phyloP scores from a whole-genome alignment of 2,329 filamentous ascomycete genomes.

The Fusarium decemcellulare region DNA sequence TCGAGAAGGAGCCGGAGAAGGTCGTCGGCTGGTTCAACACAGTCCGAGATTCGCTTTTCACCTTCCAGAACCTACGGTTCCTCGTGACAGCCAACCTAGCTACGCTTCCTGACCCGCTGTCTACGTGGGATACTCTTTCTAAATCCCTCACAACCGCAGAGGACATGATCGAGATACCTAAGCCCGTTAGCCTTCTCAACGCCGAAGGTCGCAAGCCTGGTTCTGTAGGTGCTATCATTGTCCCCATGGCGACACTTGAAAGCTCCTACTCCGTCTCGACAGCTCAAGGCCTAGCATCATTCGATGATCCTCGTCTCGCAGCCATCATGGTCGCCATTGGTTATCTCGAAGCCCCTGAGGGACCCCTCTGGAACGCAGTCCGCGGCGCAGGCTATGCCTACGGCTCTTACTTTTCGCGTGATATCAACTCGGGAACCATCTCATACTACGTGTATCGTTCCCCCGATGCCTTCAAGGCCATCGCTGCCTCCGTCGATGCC shows the following conservation, averaged over 20 bases:
- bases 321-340: constrained; percentile 89
- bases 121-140: constrained; percentile 77
- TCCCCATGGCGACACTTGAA: constrained; percentile 94
- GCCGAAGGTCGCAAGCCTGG: constrained; percentile 82
- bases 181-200: constrained; percentile 79
- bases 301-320: constrained; percentile 82
- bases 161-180: constrained; percentile 78
- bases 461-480: constrained; percentile 90
- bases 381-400: constrained; percentile 96
- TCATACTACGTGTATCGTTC: constrained; percentile 92
- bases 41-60: constrained; percentile 82
- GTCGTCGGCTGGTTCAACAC: constrained; percentile 85
- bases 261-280: constrained; percentile 89
- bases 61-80: constrained; percentile 87
- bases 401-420: constrained; percentile 83
- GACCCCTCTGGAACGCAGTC: constrained; percentile 93
- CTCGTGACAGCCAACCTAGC: constrained; percentile 86
- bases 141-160: constrained; percentile 54
- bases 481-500: constrained; percentile 80
- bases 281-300: constrained; percentile 80
- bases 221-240: constrained; percentile 79
- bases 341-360: constrained; percentile 94
- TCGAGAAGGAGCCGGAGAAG: constrained; percentile 81
- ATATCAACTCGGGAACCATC: constrained; percentile 83
- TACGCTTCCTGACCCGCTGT: constrained; percentile 81